A percentile compares a stretch with the other conserved stretches of the same genome.
Evolutionary conservation across 768 basidiomycete species (phyloP).

Genomic region (Heimioporus sp.): DNA sequence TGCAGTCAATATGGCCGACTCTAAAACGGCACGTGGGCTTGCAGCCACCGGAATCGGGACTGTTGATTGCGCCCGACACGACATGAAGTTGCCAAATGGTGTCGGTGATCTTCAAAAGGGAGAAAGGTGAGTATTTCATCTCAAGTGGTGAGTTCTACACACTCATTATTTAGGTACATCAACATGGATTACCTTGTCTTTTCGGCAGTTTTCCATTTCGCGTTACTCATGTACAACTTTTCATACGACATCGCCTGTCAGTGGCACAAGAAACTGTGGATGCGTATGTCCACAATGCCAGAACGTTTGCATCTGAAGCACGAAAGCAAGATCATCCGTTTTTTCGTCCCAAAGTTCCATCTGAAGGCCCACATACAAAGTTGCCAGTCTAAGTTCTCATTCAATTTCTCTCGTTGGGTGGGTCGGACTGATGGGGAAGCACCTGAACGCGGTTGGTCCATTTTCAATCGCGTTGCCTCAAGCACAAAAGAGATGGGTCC

Average conservation of each 20-base stretch:
- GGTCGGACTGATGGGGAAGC: not conserved
- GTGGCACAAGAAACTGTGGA: not conserved
- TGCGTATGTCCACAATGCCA: not conserved
- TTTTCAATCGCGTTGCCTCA: not conserved
- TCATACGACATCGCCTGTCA: not conserved
- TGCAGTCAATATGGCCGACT: conserved; percentile 1
- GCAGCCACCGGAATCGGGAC: not conserved
- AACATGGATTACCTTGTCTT: not conserved
- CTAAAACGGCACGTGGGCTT: not conserved
- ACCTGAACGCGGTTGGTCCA: not conserved
- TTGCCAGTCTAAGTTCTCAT: not conserved
- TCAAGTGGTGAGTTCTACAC: not conserved
- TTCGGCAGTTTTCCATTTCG: not conserved
- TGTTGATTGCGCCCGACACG: not conserved
- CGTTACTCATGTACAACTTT: not conserved
- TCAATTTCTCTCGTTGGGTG: not conserved
- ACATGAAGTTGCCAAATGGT: conserved; percentile 1
- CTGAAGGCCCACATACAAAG: not conserved
- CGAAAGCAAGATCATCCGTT: not conserved
- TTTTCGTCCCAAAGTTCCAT: not conserved
- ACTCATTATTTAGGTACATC: not conserved
- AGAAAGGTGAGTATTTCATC: not conserved
- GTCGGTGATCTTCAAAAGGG: not conserved
- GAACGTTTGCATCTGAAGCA: not conserved
- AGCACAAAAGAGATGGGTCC: not conserved